Conservation (phyloP, 352 stramenopile species). For the Pelagophyceae sp. region DNA sequence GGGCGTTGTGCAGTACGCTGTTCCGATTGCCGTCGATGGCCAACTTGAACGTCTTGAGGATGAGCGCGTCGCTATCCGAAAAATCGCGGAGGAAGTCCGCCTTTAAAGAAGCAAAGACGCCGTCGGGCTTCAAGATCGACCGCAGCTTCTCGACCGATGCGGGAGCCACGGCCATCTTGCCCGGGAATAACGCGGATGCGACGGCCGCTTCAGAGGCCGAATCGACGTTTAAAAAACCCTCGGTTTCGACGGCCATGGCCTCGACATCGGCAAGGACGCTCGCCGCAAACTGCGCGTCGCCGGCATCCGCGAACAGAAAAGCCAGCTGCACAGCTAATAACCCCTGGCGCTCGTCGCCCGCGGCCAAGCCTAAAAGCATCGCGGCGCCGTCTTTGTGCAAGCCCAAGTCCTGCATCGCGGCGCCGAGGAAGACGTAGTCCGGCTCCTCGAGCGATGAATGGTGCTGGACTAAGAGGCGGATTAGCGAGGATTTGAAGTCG, state of each 20-base stretch:
- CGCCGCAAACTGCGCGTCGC: constrained; percentile 93
- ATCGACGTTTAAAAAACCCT: too few relatives aligned
- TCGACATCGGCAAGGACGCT: constrained; percentile 59
- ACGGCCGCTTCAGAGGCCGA: too few relatives aligned
- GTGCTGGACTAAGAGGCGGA: constrained; percentile 55
- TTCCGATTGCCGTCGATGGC: constrained; percentile 79
- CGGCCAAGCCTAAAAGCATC: too few relatives aligned
- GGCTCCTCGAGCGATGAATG: constrained; percentile 84
- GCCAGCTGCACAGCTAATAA: constrained; percentile 92
- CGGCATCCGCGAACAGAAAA: constrained; percentile 94
- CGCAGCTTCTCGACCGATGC: constrained; percentile 24
- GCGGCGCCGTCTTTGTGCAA: too few relatives aligned
- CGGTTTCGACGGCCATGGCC: neutral
- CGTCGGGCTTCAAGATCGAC: neutral
- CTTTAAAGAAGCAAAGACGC: constrained; percentile 14
- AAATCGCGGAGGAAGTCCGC: constrained; percentile 87
- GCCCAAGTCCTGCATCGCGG: constrained; percentile 62
- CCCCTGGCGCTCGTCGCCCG: constrained; percentile 52
- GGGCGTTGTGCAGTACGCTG: constrained; percentile 92
- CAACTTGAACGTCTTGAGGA: constrained; percentile 43
- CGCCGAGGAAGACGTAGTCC: constrained; percentile 77
- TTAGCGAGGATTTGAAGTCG: constrained; percentile 39
- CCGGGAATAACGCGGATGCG: too few relatives aligned
- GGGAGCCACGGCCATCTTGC: too few relatives aligned
- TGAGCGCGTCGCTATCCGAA: constrained; percentile 73